Conservation (phyloP, 495 filamentous ascomycete species). For the Sordaria brevicollis region DNA sequence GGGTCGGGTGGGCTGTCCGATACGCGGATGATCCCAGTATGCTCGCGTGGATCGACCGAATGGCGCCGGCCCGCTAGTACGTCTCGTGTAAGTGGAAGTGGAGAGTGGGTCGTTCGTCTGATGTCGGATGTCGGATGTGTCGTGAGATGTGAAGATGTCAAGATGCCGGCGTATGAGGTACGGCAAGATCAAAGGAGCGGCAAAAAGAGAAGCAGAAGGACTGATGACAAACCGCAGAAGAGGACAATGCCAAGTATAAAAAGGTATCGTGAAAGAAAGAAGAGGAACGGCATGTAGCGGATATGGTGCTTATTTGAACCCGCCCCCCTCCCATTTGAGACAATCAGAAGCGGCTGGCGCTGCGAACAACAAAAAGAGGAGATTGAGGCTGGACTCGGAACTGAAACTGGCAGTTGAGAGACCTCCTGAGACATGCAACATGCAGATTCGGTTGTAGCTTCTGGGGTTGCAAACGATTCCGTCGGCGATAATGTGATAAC, state of each 20-base stretch:
- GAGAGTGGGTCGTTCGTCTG: not conserved
- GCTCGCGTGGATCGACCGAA: not conserved
- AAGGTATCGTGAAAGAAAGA: not conserved
- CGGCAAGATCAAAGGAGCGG: not conserved
- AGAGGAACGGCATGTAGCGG: not conserved
- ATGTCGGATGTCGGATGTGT: not conserved
- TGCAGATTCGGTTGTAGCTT: too few species aligned
- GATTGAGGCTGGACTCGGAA: not conserved
- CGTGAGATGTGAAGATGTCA: not conserved
- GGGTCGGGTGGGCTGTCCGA: too few species aligned
- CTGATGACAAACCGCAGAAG: not conserved
- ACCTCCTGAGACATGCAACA: not conserved
- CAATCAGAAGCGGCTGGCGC: not conserved
- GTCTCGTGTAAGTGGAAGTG: not conserved
- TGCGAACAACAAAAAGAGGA: not conserved
- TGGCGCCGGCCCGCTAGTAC: too few species aligned
- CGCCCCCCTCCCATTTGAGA: not conserved
- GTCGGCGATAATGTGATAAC: not conserved
- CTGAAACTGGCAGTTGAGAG: not conserved
- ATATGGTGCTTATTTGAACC: not conserved
- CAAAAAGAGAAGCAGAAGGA: not conserved
- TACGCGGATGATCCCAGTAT: not conserved
- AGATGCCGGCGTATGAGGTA: not conserved
- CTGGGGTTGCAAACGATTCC: too few species aligned
- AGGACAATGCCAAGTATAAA: not conserved